Conservation (phyloP, 2,329 filamentous ascomycete genomes). For the Cryphonectria carpinicola region DNA sequence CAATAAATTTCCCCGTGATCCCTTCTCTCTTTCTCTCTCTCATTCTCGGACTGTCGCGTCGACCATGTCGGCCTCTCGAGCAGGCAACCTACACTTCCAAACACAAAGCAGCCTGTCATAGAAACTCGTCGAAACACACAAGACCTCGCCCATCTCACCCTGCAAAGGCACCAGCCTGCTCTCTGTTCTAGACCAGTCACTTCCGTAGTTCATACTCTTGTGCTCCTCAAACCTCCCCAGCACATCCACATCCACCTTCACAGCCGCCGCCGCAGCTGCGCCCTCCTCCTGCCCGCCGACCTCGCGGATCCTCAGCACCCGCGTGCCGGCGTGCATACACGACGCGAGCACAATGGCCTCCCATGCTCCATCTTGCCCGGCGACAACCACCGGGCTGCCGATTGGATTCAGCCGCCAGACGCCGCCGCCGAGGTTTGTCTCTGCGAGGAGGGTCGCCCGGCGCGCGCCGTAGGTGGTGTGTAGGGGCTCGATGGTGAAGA, state of each 20-base stretch:
- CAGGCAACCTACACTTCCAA: slow-evolving; percentile 51
- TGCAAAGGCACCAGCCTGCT: slow-evolving; percentile 24
- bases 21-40: not conserved
- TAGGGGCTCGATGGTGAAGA: slow-evolving; percentile 58
- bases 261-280: no score
- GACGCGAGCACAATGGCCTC: slow-evolving; percentile 63
- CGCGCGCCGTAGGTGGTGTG: slow-evolving; percentile 45
- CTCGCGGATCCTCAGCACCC: slow-evolving; percentile 57
- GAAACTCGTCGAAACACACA: slow-evolving; percentile 74
- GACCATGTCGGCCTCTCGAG: not conserved
- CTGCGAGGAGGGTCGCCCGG: slow-evolving; percentile 59
- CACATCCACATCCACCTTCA: slow-evolving; percentile 63
- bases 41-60: not conserved
- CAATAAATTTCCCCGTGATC: no score
- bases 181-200: slow-evolving; percentile 62
- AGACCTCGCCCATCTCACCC: slow-evolving; percentile 36
- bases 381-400: slow-evolving; percentile 20
- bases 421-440: slow-evolving; percentile 73
- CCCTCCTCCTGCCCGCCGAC: slow-evolving; percentile 35
- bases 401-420: slow-evolving; percentile 84
- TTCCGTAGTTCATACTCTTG: slow-evolving; percentile 93
- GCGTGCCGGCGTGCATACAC: slow-evolving; percentile 89
- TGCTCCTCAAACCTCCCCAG: slow-evolving; percentile 80
- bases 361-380: slow-evolving; percentile 25
- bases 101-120: slow-evolving; percentile 73